Evolutionary conservation across 2,329 filamentous ascomycete genomes (phyloP).

Genomic region (Aureobasidium sp.): DNA sequence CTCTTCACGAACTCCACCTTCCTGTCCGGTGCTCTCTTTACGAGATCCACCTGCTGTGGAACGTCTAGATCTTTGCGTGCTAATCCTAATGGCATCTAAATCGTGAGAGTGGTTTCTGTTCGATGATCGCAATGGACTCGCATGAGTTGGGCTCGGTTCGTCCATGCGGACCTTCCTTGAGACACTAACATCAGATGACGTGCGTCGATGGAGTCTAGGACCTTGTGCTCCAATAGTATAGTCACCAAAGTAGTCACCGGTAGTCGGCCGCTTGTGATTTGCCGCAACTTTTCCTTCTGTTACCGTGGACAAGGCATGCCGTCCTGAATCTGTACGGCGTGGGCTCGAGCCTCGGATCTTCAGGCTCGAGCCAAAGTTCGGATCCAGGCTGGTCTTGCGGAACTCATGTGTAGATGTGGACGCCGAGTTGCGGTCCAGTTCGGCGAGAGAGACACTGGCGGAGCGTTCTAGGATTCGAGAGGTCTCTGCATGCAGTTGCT

Average conservation of each 20-base stretch:
- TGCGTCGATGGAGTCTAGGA: neutral
- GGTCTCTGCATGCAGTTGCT: neutral
- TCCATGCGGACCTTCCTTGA: neutral
- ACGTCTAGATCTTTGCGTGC: neutral
- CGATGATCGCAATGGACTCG: neutral
- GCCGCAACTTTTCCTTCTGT: neutral
- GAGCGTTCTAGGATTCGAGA: neutral
- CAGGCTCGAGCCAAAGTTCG: neutral
- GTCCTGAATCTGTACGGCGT: neutral
- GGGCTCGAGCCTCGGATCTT: neutral
- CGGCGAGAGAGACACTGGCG: neutral
- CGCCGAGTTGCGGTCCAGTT: neutral
- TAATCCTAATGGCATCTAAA: neutral
- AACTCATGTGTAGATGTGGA: neutral
- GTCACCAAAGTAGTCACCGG: neutral
- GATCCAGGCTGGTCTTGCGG: conserved; percentile 7
- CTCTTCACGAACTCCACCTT: neutral
- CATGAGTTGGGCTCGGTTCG: neutral
- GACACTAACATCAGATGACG: neutral
- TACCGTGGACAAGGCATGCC: neutral
- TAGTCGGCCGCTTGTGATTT: neutral
- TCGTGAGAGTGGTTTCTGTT: neutral
- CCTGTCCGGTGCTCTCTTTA: neutral
- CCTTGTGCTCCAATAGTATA: neutral
- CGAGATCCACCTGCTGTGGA: neutral